phyloP scores from a whole-genome alignment of 169 alveolate genomes.

The Ichthyophthirius multifiliis region DNA sequence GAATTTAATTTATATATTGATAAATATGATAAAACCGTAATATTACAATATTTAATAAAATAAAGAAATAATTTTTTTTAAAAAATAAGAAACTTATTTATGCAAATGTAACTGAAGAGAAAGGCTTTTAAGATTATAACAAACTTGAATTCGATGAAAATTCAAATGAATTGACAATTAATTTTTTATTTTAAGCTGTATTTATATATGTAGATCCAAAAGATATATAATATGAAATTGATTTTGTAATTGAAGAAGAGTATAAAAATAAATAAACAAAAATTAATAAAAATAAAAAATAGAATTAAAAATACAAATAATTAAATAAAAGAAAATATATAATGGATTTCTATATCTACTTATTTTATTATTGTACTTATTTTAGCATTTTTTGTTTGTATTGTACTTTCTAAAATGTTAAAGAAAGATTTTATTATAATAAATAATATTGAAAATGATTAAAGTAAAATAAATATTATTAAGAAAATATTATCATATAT shows the following conservation, averaged over 20 bases:
- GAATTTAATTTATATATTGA: constrained; percentile 35
- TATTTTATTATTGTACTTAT: background rate
- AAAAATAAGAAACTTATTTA: background rate
- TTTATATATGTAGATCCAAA: background rate
- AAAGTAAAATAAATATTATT: background rate
- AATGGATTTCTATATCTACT: background rate
- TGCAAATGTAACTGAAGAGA: background rate
- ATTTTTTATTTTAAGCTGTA: too few species aligned
- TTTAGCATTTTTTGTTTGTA: background rate
- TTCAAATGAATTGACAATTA: too few species aligned
- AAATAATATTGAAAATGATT: constrained; percentile 13
- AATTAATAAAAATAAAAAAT: background rate
- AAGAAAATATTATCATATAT: too few species aligned
- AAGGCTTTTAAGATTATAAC: too few species aligned
- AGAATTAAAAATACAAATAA: background rate
- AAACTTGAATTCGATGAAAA: too few species aligned
- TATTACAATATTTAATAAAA: background rate
- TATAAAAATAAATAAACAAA: background rate
- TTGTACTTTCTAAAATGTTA: constrained; percentile 1
- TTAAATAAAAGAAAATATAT: background rate
- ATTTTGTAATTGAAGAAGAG: too few species aligned
- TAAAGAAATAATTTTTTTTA: background rate
- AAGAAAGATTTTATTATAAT: constrained; percentile 14
- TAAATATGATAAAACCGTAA: background rate
- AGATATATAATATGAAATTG: background rate